Conservation (phyloP, 805 yeast genomes). For the Cyberlindnera lachancei region DNA sequence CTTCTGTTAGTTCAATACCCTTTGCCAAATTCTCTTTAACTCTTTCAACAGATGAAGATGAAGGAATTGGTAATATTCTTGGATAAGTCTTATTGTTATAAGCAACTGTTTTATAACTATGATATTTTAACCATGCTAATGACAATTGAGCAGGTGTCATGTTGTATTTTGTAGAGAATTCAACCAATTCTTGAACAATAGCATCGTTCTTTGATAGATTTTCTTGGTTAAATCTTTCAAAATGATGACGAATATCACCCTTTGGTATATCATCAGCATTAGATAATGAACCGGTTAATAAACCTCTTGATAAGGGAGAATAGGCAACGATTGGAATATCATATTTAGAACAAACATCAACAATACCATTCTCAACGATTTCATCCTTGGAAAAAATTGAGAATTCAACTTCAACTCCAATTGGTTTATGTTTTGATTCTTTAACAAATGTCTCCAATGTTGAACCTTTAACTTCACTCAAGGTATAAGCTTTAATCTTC, state of each 20-base stretch:
- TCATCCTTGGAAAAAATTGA: slow-evolving; percentile 67
- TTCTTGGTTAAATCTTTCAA: slow-evolving; percentile 57
- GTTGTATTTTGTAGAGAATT: slow-evolving; percentile 38
- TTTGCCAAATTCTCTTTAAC: slow-evolving; percentile 52
- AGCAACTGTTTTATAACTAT: slow-evolving; percentile 22
- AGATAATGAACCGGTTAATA: slow-evolving; percentile 56
- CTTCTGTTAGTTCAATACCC: slow-evolving; percentile 43
- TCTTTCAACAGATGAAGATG: slow-evolving; percentile 54
- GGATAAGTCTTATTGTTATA: slow-evolving; percentile 34
- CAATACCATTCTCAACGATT: slow-evolving; percentile 53
- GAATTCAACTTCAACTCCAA: slow-evolving; percentile 72
- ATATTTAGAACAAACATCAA: slow-evolving; percentile 47
- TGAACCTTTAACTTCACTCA: slow-evolving; percentile 63
- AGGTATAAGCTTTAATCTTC: slow-evolving; percentile 58
- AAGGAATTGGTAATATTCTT: slow-evolving; percentile 71
- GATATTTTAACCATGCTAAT: slow-evolving; percentile 54
- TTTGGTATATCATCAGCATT: slow-evolving; percentile 40
- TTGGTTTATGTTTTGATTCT: slow-evolving; percentile 42
- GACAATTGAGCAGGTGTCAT: slow-evolving; percentile 61
- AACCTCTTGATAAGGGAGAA: slow-evolving; percentile 78
- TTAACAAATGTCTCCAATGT: slow-evolving; percentile 53
- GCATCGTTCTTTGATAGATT: slow-evolving; percentile 47
- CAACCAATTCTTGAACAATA: slow-evolving; percentile 42
- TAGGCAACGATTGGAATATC: slow-evolving; percentile 68
- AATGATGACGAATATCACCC: slow-evolving; percentile 43